Evolutionary conservation across 345 rosid species (phyloP).

Genomic region (Draba incana): DNA sequence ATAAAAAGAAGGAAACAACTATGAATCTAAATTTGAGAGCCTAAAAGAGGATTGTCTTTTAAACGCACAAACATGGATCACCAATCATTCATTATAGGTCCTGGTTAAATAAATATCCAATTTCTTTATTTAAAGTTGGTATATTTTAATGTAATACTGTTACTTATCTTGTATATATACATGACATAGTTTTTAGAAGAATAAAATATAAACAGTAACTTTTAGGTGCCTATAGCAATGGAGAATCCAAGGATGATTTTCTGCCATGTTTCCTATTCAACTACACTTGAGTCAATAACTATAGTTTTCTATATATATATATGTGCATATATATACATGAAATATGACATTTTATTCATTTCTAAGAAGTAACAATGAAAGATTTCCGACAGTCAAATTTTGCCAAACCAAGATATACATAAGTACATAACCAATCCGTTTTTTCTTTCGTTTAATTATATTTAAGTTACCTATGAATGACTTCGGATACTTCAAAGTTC

Average conservation of each 20-base stretch:
- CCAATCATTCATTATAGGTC: constrained; percentile 9
- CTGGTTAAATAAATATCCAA: constrained; percentile 3
- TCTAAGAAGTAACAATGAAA: constrained; percentile 1
- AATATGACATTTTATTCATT: constrained; percentile 11
- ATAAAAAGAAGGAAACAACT: constrained; percentile 33
- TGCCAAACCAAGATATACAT: constrained; percentile 22
- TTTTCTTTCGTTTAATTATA: background rate
- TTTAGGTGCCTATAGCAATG: constrained; percentile 38
- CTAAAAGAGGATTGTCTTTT: constrained; percentile 40
- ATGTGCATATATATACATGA: background rate
- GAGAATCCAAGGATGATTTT: constrained; percentile 45
- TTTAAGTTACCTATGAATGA: constrained; percentile 3
- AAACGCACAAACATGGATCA: constrained; percentile 38
- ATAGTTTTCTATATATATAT: background rate
- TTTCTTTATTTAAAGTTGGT: constrained; percentile 5
- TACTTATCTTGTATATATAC: background rate
- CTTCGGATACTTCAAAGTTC: background rate
- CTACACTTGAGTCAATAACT: constrained; percentile 15
- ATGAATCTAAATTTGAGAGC: constrained; percentile 38
- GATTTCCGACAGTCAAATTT: constrained; percentile 35
- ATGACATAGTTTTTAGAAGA: background rate
- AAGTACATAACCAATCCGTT: background rate
- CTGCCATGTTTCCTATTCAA: constrained; percentile 34
- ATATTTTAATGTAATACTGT: constrained; percentile 5
- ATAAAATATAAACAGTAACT: constrained; percentile 16